phyloP scores from a whole-genome alignment of 805 yeast genomes.

The Ogataea methanolica region DNA sequence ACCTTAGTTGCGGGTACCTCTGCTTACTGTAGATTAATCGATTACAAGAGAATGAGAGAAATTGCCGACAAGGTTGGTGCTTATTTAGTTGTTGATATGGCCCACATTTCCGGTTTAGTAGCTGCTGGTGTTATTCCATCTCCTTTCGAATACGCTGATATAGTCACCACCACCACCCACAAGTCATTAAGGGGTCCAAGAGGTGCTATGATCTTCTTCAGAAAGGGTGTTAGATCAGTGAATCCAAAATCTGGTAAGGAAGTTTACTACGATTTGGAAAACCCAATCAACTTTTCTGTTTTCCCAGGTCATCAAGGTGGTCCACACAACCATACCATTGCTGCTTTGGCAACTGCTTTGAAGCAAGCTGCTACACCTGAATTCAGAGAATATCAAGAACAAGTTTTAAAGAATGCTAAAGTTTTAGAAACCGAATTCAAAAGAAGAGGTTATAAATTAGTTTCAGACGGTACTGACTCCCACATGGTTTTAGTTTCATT shows the following conservation, averaged over 20 bases:
- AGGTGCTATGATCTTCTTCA: slow-evolving; percentile 96
- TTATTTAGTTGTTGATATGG: slow-evolving; percentile 91
- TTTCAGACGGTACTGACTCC: slow-evolving; percentile 91
- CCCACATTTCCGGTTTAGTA: slow-evolving; percentile 93
- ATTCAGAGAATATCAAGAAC: slow-evolving; percentile 78
- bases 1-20: slow-evolving; percentile 95
- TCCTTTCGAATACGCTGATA: slow-evolving; percentile 90
- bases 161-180: slow-evolving; percentile 97
- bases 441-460: slow-evolving; percentile 67
- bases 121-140: slow-evolving; percentile 93
- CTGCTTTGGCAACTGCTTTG: slow-evolving; percentile 92
- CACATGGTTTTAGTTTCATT: slow-evolving; percentile 85
- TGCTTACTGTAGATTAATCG: slow-evolving; percentile 88
- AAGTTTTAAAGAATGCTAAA: slow-evolving; percentile 78
- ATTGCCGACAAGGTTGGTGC: slow-evolving; percentile 94
- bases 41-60: slow-evolving; percentile 83
- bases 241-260: slow-evolving; percentile 79
- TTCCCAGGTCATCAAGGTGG: slow-evolving; percentile 99
- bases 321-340: slow-evolving; percentile 97
- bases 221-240: slow-evolving; percentile 85
- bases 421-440: slow-evolving; percentile 66
- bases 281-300: slow-evolving; percentile 90
- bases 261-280: slow-evolving; percentile 80
- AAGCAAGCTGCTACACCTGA: slow-evolving; percentile 89
- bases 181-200: slow-evolving; percentile 98